Percentiles rank a stretch among this genome's conserved stretches.
Conservation (phyloP, 2,329 filamentous ascomycete species). For the Lachnellula willkommii region DNA sequence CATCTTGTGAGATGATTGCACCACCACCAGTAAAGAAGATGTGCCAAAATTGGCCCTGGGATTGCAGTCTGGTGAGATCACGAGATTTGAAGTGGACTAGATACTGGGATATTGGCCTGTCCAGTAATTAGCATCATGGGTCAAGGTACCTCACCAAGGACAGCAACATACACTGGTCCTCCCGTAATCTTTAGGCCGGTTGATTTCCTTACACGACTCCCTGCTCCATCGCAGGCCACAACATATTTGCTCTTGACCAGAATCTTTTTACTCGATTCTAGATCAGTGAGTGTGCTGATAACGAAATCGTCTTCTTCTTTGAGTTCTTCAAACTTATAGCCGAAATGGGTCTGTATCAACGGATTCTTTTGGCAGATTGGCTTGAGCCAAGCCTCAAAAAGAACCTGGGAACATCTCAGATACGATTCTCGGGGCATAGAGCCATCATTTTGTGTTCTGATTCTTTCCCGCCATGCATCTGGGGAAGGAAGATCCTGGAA, state of each 20-base stretch:
- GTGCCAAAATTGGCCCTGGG: constrained; percentile 22
- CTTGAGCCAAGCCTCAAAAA: constrained; percentile 35
- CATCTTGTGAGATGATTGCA: constrained; percentile 25
- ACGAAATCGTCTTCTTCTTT: constrained; percentile 3
- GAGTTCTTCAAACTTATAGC: constrained; percentile 22
- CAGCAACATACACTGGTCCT: background rate
- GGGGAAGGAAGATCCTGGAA: too few relatives aligned
- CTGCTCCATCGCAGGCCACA: constrained; percentile 46
- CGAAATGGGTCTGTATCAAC: constrained; percentile 25
- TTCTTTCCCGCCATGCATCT: background rate
- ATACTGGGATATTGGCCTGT: constrained; percentile 10
- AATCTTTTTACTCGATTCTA: constrained; percentile 13
- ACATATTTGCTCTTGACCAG: constrained; percentile 33
- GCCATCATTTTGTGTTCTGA: constrained; percentile 30
- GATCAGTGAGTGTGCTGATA: too few relatives aligned
- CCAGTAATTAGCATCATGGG: background rate
- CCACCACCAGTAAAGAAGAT: constrained; percentile 17
- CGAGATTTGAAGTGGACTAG: constrained; percentile 22
- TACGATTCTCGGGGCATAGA: constrained; percentile 29
- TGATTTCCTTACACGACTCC: constrained; percentile 10
- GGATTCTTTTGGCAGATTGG: constrained; percentile 18
- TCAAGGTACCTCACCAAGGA: background rate
- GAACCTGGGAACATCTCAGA: constrained; percentile 32
- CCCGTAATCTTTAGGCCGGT: background rate
- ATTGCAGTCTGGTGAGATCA: constrained; percentile 8